Evolutionary conservation across 371 early-diverging fungal genomes (phyloP), one percentile per base, ranked within the genome.

Genomic region (Sanchytrium tribonematis): DNA sequence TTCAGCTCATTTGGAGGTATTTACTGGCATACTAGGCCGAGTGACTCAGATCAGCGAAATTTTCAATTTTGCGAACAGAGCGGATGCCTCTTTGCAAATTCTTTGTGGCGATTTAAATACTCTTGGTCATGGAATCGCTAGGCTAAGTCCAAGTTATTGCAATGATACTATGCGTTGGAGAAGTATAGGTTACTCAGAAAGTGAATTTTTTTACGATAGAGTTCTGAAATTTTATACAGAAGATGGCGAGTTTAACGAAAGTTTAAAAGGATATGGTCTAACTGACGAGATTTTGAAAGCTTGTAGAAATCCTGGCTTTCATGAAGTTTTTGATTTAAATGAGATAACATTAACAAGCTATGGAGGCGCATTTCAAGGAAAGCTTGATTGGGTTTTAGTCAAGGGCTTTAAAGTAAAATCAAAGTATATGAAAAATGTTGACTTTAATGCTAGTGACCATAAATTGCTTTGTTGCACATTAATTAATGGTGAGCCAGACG

Each of bases 61-160:
- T 30, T 70, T 88, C 67, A 77, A 78, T 66, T 69, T 75, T 0
- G 32, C 69, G 0, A 72, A 80, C 27, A 71, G 73, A 1, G 69
- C 72, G 0, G 70, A 69, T 67, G 75, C 74, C 29, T 85, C 85
- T 0, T 81, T 84, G 70, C 87, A 88, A 73, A 70, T 87, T 22
- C 77, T 89, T 2, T 81, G 31, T 70, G 89, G 88, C 22, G 89
- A 89, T 71, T 72, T 89, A 28, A 88, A 89, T 74, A 89, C 89
- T 0, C 83, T 88, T 79, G 87, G 83, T 0, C 89, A 88, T 70
- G 85, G 86, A 0, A 81, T 88, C 66, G 88, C 85, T 0, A 78
- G 89, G 1, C 73, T 89, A 0, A 84, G 86, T 30, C 80, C 83
- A 0, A 77, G 75, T 32, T 86, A 82, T 71, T 83, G 84, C 1